Evolutionary conservation across 345 rosid species (phyloP), one percentile per base, ranked within the genome.

Genomic region (Limnanthes douglasii): DNA sequence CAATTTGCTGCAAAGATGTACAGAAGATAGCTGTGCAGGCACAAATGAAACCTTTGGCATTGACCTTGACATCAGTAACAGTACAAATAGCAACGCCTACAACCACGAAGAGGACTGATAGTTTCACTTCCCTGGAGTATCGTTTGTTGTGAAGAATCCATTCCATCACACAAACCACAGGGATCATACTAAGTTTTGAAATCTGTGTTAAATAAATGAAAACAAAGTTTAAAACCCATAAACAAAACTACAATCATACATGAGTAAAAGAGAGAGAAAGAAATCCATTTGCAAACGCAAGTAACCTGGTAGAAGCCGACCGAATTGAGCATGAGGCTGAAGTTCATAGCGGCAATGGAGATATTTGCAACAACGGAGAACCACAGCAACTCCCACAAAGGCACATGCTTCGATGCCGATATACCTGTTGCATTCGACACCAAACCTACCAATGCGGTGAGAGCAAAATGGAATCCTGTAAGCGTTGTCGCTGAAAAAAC

Each of bases 331-430:
- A 86, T 78, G 38, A 86, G 93, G 41, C 97, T 86, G 20, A 86
- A 53, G 61, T 82, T 86, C 97, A 86, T 86, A 35, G 82, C 82
- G 1, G 90, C 60, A 15, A 86, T 86, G 13, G 97, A 86, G 43
- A 47, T 59, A 27, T 86, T 86, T 34, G 97, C 97, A 7, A 86
- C 73, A 3, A 78, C 20, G 0, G 95, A 78, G 67, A 86, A 86
- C 97, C 97, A 86, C 6, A 86, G 64, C 48, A 86, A 94, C 75
- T 86, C 97, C 97, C 95, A 86, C 30, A 86, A 26, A 15, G 97
- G 97, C 23, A 86, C 68, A 21, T 69, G 62, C 88, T 75, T 86
- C 0, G 85, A 64, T 10, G 72, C 56, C 0, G 95, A 78, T n/a
- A 75, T 43, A 2, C 97, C 90, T 9, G 93, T 65, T 0, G 95